Conservation (phyloP, 2,329 filamentous ascomycete species). For the Periconia sp. region DNA sequence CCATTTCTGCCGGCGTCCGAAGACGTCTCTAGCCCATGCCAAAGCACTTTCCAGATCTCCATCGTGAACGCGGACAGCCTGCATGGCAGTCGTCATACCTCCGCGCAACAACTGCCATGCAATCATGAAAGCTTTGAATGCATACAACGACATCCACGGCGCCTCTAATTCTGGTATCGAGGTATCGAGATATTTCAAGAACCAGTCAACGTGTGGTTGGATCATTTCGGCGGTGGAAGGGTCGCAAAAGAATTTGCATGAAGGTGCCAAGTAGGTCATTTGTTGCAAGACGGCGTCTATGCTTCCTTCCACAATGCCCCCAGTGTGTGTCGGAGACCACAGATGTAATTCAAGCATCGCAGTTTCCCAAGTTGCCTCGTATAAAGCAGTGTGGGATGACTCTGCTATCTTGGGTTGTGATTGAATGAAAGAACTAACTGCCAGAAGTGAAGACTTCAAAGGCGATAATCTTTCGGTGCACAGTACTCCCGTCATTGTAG, state of each 20-base stretch:
- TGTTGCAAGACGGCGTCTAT: conserved; percentile 22
- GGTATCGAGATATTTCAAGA: conserved; percentile 27
- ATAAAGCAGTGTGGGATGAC: conserved; percentile 14
- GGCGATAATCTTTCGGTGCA: conserved; percentile 27
- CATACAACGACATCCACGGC: conserved; percentile 27
- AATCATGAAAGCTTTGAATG: conserved; percentile 29
- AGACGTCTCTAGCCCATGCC: conserved; percentile 23
- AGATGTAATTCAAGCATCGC: conserved; percentile 32
- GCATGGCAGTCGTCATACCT: conserved; percentile 19
- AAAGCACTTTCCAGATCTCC: conserved; percentile 19
- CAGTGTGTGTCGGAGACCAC: conserved; percentile 31
- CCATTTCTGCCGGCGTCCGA: conserved; percentile 19
- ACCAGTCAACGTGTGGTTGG: conserved; percentile 29
- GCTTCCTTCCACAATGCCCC: conserved; percentile 25
- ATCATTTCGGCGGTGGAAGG: conserved; percentile 18
- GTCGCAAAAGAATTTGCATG: conserved; percentile 22
- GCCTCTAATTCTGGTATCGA: conserved; percentile 18
- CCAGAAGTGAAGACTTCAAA: conserved; percentile 19
- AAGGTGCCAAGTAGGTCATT: conserved; percentile 21
- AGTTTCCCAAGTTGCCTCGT: conserved; percentile 26
- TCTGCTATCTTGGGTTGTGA: conserved; percentile 4
- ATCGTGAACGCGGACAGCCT: conserved; percentile 21
- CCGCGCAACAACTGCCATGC: conserved; percentile 26
- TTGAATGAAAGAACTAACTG: conserved; percentile 17
- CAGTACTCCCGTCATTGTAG: conserved; percentile 28